Base-by-base conservation (phyloP, 306 rosid genomes). In the Ziziphus jujuba region DNA sequence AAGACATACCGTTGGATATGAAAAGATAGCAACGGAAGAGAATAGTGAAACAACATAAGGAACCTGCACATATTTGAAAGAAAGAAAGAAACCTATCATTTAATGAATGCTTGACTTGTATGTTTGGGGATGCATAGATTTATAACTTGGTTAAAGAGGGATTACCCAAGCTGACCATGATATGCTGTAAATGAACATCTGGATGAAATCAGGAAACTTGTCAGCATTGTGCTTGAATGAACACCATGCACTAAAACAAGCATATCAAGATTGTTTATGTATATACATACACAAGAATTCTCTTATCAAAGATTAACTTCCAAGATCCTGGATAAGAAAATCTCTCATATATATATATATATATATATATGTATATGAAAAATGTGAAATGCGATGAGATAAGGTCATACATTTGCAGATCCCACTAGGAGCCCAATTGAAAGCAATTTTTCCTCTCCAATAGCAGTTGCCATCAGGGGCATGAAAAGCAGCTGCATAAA, bases 121-220 rank as follows among this genome's bases (percentile, higher is more conserved):
- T 47, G 15, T 7, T 15, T 54, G 21, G 13, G 2, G 12, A 20
- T n/a, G n/a, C n/a, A n/a, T n/a, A n/a, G 52, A 9, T 19, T 12
- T 36, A 40, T 14, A n/a, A 44, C 1, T 16, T 20, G 59, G n/a
- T 63, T 57, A n/a, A 16, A 59, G 65, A 63, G 50, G 14, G 69
- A 53, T 82, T 87, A 92, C 98, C 98, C 98, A 92, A 79, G 57
- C 50, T 34, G 91, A 56, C 98, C 97, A 90, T 1, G 97, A 67
- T 54, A 87, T 6, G 83, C 98, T 84, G 85, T 83, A 74, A 22
- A 81, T 25, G 14, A 73, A 38, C 24, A 67, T 57, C 97, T 92
- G 93, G 87, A 86, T 58, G 45, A 56, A 69, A 83, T 56, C 51
- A 61, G 59, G 67, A 62, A 58, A 3, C 11, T 43, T 8, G 38